Evolutionary conservation across 2,329 filamentous ascomycete genomes (phyloP).

Genomic region (Sporothrix mexicana): DNA sequence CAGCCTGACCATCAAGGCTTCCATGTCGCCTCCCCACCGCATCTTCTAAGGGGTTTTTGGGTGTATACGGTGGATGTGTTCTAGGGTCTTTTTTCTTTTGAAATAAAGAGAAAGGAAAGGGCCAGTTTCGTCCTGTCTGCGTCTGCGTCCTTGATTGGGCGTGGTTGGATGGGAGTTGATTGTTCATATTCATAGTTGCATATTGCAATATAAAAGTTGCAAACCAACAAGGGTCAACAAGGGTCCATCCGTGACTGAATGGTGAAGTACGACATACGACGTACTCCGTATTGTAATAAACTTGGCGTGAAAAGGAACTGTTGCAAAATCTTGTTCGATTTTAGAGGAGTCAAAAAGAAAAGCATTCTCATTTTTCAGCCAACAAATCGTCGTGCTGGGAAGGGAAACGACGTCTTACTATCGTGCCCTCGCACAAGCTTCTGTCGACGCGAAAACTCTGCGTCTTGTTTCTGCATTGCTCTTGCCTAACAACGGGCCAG

Average conservation of each 20-base stretch:
- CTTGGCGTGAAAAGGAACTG: background rate
- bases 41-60: constrained; percentile 72
- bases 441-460: background rate
- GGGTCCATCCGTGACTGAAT: background rate
- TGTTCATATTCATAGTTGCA: constrained; percentile 11
- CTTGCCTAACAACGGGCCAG: background rate
- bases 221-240: background rate
- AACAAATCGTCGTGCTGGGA: too few relatives aligned
- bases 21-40: constrained; percentile 98
- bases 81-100: background rate
- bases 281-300: too few relatives aligned
- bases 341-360: too few relatives aligned
- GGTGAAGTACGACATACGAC: too few relatives aligned
- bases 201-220: constrained; percentile 19
- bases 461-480: background rate
- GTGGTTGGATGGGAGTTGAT: background rate
- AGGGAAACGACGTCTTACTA: too few relatives aligned
- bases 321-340: too few relatives aligned
- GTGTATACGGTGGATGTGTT: background rate
- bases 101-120: background rate
- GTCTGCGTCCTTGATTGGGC: constrained; percentile 23
- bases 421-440: background rate
- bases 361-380: too few relatives aligned
- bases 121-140: background rate
- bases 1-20: constrained; percentile 99